Base-by-base conservation (phyloP, 2,329 filamentous ascomycete genomes). In the Cladophialophora yegresii region DNA sequence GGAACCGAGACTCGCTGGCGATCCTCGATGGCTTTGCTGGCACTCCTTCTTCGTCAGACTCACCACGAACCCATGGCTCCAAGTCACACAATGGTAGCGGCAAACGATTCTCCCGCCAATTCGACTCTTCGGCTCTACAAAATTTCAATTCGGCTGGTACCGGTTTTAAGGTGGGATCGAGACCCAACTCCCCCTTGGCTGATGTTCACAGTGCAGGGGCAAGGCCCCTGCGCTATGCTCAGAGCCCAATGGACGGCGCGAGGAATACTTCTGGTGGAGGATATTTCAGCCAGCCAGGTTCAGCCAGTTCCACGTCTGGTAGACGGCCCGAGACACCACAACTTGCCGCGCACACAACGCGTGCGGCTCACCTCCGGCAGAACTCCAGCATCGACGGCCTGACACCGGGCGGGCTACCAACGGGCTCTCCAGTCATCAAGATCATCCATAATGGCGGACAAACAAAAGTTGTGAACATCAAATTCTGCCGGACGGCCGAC, bases 381-480 rank as follows among this genome's bases (percentile, higher is more conserved):
- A 90, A 90, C 72, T 91, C 90, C 60, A 96, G 91, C 77, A 84
- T 93, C 73, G 93, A 97, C 77, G 89, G 89, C 67, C 89, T 91
- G 71, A 87, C 93, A 68, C 95, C 93, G 84, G 91, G 91, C 70
- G 89, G 89, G 65, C 81, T 97, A 73, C 93, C 93, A 63, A 85
- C 88, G 69, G 91, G 92, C 77, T 92, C 96, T 76, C 90, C 93
- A 65, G 87, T 96, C 66, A 96, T 98, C 69, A 87, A 93, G 68
- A 92, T 97, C 70, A 96, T 98, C 73, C 96, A 91, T 70, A 95
- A 92, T 55, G 91, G 88, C 67, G 95, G 93, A 58, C 88, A 92
- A 67, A 96, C 92, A 54, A 96, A 96, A 74, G 93, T 97, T 26
- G 88, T 99, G 73, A 95, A 95, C 76, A 92, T 98, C 70, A 89